Evolutionary conservation across 1,139 yeast genomes (phyloP).

Genomic region (Magnusiomyces paraingens): DNA sequence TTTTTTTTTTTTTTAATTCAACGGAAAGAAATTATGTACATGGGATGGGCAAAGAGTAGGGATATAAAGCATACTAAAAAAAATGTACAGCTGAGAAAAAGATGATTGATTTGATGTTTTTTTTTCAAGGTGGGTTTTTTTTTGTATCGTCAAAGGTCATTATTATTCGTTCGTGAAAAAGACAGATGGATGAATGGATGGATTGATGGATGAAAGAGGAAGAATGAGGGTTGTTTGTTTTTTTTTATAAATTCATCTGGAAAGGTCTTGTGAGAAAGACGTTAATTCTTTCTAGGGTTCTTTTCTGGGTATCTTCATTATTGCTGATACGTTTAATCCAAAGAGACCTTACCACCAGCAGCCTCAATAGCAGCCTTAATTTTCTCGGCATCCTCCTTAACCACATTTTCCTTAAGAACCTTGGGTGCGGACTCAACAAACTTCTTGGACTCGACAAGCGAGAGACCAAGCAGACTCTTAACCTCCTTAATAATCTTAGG

Average conservation of each 20-base stretch:
- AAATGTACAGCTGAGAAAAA: not conserved
- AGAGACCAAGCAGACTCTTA: constrained; percentile 81
- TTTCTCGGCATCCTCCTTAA: constrained; percentile 87
- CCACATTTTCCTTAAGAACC: constrained; percentile 75
- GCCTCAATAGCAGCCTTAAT: constrained; percentile 90
- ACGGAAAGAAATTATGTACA: constrained; percentile 7
- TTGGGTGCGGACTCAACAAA: constrained; percentile 98
- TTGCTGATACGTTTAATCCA: constrained; percentile 57
- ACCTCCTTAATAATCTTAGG: constrained; percentile 98
- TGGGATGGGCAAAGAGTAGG: constrained; percentile 2
- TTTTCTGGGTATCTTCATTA: too few species aligned
- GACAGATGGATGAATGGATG: too few species aligned
- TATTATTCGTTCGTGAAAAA: not conserved
- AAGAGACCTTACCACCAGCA: constrained; percentile 83
- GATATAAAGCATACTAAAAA: not conserved
- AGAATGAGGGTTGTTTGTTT: too few species aligned
- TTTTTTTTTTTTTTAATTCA: not conserved
- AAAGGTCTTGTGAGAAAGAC: too few species aligned
- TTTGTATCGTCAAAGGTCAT: not conserved
- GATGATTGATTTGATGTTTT: not conserved
- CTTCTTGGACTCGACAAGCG: constrained; percentile 94
- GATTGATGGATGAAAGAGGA: too few species aligned
- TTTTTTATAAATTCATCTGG: too few species aligned
- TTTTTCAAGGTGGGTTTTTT: not conserved
- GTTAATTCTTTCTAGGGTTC: too few species aligned